Conservation (phyloP, 139 green algal genomes). For the Chlorella sp. region DNA sequence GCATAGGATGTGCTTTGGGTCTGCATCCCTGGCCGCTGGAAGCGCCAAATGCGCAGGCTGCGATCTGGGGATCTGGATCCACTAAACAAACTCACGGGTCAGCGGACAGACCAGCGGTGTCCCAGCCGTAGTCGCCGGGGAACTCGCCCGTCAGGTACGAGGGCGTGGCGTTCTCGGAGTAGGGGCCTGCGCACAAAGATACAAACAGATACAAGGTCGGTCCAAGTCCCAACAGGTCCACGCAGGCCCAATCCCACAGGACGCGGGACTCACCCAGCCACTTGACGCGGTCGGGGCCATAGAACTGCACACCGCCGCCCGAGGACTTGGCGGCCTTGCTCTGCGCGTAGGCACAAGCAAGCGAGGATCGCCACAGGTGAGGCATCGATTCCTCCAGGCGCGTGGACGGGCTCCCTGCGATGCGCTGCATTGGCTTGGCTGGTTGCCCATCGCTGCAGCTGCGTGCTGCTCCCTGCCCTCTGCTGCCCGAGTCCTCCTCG, state of each 20-base stretch:
- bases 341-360: not conserved
- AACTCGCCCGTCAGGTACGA: slow-evolving; percentile 82
- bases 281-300: slow-evolving; percentile 77
- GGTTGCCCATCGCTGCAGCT: too few species aligned
- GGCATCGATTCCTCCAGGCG: not conserved
- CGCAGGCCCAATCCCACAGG: not conserved
- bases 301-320: slow-evolving; percentile 10
- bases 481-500: too few species aligned
- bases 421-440: not conserved
- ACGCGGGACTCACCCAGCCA: slow-evolving; percentile 60
- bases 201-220: not conserved
- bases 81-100: slow-evolving; percentile 66
- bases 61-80: not conserved
- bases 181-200: slow-evolving; percentile 42
- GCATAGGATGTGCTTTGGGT: too few species aligned
- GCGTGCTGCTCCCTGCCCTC: too few species aligned
- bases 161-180: slow-evolving; percentile 61
- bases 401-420: too few species aligned
- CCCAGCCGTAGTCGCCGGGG: slow-evolving; percentile 87
- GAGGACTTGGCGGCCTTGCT: slow-evolving; percentile 15
- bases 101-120: slow-evolving; percentile 87
- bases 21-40: too few species aligned
- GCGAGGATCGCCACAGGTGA: not conserved
- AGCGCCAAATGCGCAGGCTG: not conserved
- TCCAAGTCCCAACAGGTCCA: too few species aligned